A percentile compares a stretch with the other conserved stretches of the same genome.
Evolutionary conservation across 805 yeast genomes (phyloP).

Genomic region (Saccharomycopsis selenospora): DNA sequence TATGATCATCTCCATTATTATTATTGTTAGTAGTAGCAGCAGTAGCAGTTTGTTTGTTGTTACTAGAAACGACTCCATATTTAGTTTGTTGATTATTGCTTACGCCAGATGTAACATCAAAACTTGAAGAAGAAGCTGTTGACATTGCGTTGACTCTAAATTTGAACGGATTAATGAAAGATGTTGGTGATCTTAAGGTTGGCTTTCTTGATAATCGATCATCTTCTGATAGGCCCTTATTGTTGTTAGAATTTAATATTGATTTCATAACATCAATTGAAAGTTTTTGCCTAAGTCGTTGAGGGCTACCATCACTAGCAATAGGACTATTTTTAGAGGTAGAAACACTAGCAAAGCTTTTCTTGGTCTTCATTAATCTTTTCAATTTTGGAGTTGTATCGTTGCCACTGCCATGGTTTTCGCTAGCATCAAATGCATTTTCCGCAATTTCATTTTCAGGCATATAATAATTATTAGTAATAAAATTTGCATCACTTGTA

Average conservation of each 20-base stretch:
- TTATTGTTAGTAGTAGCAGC: not conserved
- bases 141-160: constrained; percentile 1
- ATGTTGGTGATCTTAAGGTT: not conserved
- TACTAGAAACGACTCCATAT: not conserved
- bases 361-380: constrained; percentile 1
- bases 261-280: not conserved
- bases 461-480: constrained; percentile 7
- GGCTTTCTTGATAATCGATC: not conserved
- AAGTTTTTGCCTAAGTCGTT: not conserved
- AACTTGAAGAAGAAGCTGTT: not conserved
- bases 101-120: not conserved
- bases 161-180: constrained; percentile 6
- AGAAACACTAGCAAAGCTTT: constrained; percentile 9
- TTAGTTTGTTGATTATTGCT: not conserved
- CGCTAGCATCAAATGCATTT: not conserved
- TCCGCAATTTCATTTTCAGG: constrained; percentile 1
- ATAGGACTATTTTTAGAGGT: not conserved
- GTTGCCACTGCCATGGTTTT: not conserved
- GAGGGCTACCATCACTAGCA: not conserved
- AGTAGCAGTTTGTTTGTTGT: not conserved
- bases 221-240: not conserved
- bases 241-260: not conserved
- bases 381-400: not conserved
- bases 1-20: not conserved
- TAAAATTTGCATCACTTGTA: constrained; percentile 2